Percentiles rank a stretch among this genome's conserved stretches.
phyloP scores from a whole-genome alignment of 1,284 basidiomycete genomes.

The Cystobasidiaceae sp. region DNA sequence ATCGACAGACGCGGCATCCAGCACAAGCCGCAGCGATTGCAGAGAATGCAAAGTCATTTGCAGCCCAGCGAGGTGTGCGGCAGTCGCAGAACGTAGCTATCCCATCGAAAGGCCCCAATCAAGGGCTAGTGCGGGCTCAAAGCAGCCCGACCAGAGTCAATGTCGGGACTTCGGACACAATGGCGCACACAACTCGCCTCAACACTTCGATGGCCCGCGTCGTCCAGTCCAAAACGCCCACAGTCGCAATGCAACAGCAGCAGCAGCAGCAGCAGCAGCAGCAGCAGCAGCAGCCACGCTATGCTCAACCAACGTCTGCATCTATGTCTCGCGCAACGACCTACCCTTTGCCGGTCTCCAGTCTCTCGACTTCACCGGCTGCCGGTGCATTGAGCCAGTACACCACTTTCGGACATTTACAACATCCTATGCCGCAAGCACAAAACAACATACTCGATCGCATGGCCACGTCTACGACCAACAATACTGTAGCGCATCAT shows the following conservation, averaged over 20 bases:
- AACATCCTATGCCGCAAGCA: neutral
- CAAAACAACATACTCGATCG: neutral
- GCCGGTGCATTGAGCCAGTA: conserved; percentile 1
- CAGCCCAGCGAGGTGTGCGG: neutral
- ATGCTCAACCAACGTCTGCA: conserved; percentile 8
- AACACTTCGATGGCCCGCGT: neutral
- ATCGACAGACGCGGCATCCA: neutral
- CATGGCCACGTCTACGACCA: neutral
- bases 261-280: too few species aligned
- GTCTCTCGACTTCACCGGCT: neutral
- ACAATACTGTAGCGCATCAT: too few species aligned
- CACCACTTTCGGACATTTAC: neutral
- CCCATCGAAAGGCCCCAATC: neutral
- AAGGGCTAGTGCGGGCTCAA: too few species aligned
- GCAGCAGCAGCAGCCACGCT: too few species aligned
- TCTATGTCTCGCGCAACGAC: neutral
- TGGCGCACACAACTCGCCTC: neutral
- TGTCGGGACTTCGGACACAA: neutral
- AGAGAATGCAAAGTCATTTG: neutral
- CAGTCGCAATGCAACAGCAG: too few species aligned
- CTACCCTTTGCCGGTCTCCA: neutral
- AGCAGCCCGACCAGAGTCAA: too few species aligned
- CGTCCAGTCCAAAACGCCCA: too few species aligned
- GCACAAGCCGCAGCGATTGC: neutral
- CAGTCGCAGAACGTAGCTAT: neutral